A percentile compares a stretch with the other conserved stretches of the same genome.
phyloP scores from a whole-genome alignment of 2,329 filamentous ascomycete species.

The Xylaria sp. region DNA sequence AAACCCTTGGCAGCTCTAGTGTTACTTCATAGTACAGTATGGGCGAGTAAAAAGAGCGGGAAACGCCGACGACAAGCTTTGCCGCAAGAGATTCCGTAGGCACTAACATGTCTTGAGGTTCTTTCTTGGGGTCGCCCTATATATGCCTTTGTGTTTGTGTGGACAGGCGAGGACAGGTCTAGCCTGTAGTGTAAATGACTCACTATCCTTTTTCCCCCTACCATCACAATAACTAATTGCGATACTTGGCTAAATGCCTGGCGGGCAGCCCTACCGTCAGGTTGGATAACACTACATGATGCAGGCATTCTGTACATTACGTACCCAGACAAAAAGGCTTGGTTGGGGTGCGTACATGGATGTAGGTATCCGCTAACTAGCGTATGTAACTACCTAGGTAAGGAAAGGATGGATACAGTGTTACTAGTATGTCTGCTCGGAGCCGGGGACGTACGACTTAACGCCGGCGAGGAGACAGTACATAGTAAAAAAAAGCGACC shows the following conservation, averaged over 20 bases:
- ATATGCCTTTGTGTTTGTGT: background rate
- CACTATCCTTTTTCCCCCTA: background rate
- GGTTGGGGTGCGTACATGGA: background rate
- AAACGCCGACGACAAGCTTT: background rate
- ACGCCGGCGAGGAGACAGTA: slow-evolving; percentile 25
- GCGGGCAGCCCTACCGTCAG: background rate
- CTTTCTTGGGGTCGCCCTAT: background rate
- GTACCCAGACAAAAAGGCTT: background rate
- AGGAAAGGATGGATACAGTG: background rate
- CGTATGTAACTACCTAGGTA: too few species aligned
- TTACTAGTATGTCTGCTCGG: slow-evolving; percentile 22
- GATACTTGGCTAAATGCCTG: background rate
- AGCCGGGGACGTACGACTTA: slow-evolving; percentile 33
- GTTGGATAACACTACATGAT: background rate
- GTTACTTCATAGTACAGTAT: too few species aligned
- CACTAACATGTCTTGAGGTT: background rate
- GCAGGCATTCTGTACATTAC: background rate
- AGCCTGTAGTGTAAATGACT: too few species aligned
- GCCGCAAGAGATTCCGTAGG: background rate
- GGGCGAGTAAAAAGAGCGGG: background rate
- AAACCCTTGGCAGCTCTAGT: slow-evolving; percentile 12
- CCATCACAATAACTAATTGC: background rate
- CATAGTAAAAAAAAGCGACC: slow-evolving; percentile 11
- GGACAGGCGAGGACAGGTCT: too few species aligned
- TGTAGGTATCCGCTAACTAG: slow-evolving; percentile 9